These are phyloP conservation scores for Halophytophthora batemanensis DNA, from an alignment of 352 stramenopile genomes.

Conservation along the genomic window DNA sequence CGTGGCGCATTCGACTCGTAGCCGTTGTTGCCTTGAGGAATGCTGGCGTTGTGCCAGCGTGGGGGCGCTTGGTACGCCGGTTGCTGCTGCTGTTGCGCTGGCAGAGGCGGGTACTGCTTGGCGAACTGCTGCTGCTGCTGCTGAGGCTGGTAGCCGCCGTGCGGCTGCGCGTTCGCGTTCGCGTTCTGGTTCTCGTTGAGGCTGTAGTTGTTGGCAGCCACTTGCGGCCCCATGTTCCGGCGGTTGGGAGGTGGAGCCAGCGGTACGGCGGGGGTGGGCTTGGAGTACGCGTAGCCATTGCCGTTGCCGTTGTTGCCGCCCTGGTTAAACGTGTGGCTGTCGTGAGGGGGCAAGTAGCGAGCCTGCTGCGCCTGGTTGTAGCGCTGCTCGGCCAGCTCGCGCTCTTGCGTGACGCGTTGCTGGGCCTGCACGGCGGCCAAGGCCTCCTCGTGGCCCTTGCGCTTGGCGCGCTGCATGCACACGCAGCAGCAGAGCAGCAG, in stretches of 20 bases:
- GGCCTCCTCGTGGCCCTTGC: conserved; percentile 69
- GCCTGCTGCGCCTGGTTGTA: conserved; percentile 50
- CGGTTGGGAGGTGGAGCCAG: conserved; percentile 19
- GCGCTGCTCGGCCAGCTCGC: conserved; percentile 25
- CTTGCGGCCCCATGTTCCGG: conserved; percentile 35
- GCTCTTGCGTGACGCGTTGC: conserved; percentile 48
- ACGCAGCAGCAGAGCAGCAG: conserved; percentile 72
- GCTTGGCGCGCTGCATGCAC: conserved; percentile 75
- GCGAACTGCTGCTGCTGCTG: conserved; percentile 28
- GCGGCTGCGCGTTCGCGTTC: conserved; percentile 18
- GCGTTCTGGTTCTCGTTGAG: conserved; percentile 3
- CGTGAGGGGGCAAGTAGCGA: conserved; percentile 2
- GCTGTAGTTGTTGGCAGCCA: conserved; percentile 40
- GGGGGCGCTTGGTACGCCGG: conserved; percentile 17
- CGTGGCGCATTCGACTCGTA: conserved; percentile 20
- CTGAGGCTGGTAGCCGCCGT: conserved; percentile 12
- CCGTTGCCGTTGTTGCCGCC: conserved; percentile 15
- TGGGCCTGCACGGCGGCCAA: conserved; percentile 52
- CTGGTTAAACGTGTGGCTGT: conserved; percentile 21
- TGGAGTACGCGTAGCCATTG: conserved; percentile 34
- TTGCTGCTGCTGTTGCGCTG: conserved; percentile 15
- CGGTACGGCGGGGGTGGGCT: conserved; percentile 24
- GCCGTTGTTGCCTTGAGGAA: conserved; percentile 13
- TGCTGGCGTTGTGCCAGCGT: conserved; percentile 21
- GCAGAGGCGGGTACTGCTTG: conserved; percentile 25